Evolutionary conservation across 176 grass and related monocot species (phyloP), one percentile per base, ranked within the genome.

Genomic region (Rhynchospora tenuis): DNA sequence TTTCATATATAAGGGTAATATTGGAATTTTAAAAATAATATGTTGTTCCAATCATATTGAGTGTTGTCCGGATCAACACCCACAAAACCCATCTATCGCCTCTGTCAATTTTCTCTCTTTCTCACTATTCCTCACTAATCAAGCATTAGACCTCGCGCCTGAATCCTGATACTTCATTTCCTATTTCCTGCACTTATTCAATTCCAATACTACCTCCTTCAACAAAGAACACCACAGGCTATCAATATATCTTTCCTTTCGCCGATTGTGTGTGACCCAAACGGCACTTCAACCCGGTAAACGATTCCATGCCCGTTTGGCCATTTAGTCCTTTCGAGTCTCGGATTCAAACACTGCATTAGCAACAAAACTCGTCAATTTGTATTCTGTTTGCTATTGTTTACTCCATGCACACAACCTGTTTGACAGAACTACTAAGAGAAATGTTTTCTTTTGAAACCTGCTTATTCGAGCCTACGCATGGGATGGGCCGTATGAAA

Each of bases 401-500:
- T 51, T 93, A 5, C 14, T 15, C 0, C 16, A 86, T 46, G 89
- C 91, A 2, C 94, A 83, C 16, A 43, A 6, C 19, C 65, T 97
- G 89, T 97, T 97, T 50, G 87, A 97, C 20, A 89, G 47, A 91
- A 97, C 91, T 85, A 79, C 81, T 26, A 89, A 85, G 23, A 23
- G 84, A 9, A 93, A 91, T 59, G 9, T 89, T n/a, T 97, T 93
- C 61, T 42, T 89, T 16, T 93, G 94, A 91, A 97, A 97, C 62
- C 86, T 91, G 9, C 84, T 97, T 29, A 91, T 93, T 73, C 88
- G 91, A 12, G 86, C 81, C 5, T 90, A 91, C 26, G 89, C 82
- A 28, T 89, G 88, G 64, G 89, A 90, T 1, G 89, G 91, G 3
- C 88, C 88, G 27, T 42, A 26, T 13, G 81, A 97, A 80, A 86